A percentile compares a stretch with the other conserved stretches of the same genome.
Evolutionary conservation across 2,329 filamentous ascomycete genomes (phyloP).

Genomic region (Paecilomyces variotii): DNA sequence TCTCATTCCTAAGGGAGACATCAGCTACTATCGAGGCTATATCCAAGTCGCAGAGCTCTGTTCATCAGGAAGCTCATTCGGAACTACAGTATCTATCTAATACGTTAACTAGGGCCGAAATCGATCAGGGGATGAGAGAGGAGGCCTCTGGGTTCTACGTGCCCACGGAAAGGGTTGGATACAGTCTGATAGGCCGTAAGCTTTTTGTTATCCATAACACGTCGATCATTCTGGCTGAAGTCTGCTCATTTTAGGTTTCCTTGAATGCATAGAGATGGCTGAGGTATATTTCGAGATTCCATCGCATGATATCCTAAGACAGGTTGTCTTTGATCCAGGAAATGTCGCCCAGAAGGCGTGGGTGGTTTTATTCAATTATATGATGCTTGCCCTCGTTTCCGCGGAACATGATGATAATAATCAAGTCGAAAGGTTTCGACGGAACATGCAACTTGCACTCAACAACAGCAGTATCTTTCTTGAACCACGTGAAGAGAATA

Average conservation of each 20-base stretch:
- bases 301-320: neutral
- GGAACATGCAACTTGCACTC: slow-evolving; percentile 6
- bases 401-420: slow-evolving; percentile 1
- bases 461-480: slow-evolving; percentile 9
- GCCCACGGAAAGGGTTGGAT: neutral
- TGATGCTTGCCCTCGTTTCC: slow-evolving; percentile 4
- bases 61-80: neutral
- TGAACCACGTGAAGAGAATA: slow-evolving; percentile 6
- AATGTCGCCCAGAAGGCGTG: slow-evolving; percentile 8
- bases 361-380: slow-evolving; percentile 10
- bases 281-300: neutral
- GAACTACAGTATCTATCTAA: neutral
- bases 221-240: neutral
- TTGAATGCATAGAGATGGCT: neutral
- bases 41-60: neutral
- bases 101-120: neutral
- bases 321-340: slow-evolving; percentile 9
- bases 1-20: slow-evolving; percentile 1
- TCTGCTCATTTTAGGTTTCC: neutral
- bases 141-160: neutral
- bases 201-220: neutral
- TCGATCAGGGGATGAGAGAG: neutral
- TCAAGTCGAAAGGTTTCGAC: slow-evolving; percentile 1
- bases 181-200: neutral
- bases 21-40: neutral